Conservation (phyloP, 345 rosid species). For the Citrus hindsii region DNA sequence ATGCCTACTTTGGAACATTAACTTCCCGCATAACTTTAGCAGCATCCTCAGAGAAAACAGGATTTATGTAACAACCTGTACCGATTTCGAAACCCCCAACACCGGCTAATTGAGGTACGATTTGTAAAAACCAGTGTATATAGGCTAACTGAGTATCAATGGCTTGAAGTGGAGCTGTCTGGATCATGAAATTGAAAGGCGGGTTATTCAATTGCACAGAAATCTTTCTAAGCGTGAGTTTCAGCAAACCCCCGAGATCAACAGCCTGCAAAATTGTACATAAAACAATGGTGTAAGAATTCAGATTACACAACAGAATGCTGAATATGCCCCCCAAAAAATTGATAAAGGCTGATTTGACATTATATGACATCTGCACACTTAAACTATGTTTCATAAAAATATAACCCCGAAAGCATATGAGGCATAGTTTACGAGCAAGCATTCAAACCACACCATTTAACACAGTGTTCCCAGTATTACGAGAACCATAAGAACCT, state of each 20-base stretch:
- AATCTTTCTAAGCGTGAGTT: slow-evolving; percentile 69
- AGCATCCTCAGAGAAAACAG: slow-evolving; percentile 85
- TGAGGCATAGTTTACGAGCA: not conserved
- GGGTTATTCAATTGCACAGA: slow-evolving; percentile 57
- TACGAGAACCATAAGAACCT: not conserved
- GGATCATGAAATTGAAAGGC: slow-evolving; percentile 86
- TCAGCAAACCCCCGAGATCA: slow-evolving; percentile 70
- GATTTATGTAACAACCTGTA: slow-evolving; percentile 81
- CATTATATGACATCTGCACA: not conserved
- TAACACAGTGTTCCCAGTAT: not conserved
- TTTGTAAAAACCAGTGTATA: slow-evolving; percentile 77
- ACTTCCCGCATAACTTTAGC: slow-evolving; percentile 71
- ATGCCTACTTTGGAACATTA: slow-evolving; percentile 17
- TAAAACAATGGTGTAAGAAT: not conserved
- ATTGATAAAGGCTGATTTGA: not conserved
- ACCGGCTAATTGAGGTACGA: slow-evolving; percentile 62
- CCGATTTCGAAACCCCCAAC: slow-evolving; percentile 86
- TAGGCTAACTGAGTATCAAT: slow-evolving; percentile 38
- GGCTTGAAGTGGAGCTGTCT: slow-evolving; percentile 59
- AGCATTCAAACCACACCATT: not conserved
- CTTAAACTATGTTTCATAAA: not conserved
- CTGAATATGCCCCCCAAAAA: no score
- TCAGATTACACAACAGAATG: not conserved
- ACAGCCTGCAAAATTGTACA: slow-evolving; percentile 45
- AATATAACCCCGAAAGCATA: not conserved